Evolutionary conservation across 2,329 filamentous ascomycete genomes (phyloP).

Genomic region (Penicillium polonicum): DNA sequence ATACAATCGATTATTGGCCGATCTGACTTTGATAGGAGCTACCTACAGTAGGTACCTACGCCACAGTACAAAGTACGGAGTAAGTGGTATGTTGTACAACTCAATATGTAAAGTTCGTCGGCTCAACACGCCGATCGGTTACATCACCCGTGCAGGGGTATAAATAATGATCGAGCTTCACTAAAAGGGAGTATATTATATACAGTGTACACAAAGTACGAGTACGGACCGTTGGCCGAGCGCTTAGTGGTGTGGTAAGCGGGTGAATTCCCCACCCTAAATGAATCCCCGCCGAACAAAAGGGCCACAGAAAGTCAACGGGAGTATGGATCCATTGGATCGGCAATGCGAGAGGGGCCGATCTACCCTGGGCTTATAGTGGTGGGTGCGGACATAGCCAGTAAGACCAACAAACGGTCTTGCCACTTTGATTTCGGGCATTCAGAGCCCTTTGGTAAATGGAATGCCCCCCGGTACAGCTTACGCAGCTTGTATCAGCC

Average conservation of each 20-base stretch:
- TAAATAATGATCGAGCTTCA: neutral
- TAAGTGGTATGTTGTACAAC: neutral
- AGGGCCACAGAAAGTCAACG: neutral
- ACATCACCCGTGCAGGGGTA: neutral
- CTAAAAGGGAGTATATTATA: too few species aligned
- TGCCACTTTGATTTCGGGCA: slow-evolving; percentile 12
- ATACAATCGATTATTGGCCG: neutral
- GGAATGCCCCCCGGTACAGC: neutral
- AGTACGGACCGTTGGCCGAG: neutral
- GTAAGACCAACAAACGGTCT: slow-evolving; percentile 4
- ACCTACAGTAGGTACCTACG: too few species aligned
- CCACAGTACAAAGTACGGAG: neutral
- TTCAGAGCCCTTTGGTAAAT: neutral
- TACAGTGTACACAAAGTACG: too few species aligned
- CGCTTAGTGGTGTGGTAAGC: neutral
- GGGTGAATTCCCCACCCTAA: slow-evolving; percentile 7
- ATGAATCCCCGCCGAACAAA: too few species aligned
- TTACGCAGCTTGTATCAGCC: slow-evolving; percentile 7
- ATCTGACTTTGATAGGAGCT: neutral
- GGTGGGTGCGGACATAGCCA: slow-evolving; percentile 4
- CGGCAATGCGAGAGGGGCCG: neutral
- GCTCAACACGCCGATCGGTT: neutral
- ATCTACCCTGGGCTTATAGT: slow-evolving; percentile 2
- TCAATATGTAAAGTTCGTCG: neutral
- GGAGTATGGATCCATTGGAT: neutral